Conservation (phyloP, 106 monocot species). For the Allium cepa region DNA sequence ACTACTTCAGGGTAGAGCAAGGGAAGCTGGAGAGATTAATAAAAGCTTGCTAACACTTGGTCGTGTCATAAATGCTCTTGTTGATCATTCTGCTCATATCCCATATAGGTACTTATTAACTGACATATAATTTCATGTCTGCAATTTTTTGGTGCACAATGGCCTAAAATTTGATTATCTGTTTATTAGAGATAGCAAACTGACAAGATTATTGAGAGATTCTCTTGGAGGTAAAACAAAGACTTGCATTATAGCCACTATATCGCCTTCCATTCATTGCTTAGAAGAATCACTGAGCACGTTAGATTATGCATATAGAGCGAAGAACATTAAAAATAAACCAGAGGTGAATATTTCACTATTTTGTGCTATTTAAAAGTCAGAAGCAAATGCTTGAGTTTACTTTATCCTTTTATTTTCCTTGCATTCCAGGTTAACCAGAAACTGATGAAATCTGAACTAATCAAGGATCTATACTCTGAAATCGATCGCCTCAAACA, state of each 20-base stretch:
- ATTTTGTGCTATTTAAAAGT: background rate
- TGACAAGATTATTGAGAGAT: constrained; percentile 88
- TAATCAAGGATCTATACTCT: constrained; percentile 76
- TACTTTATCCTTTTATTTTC: background rate
- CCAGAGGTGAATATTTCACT: constrained; percentile 48
- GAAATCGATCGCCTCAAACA: constrained; percentile 92
- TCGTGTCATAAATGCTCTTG: constrained; percentile 92
- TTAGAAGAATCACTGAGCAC: constrained; percentile 89
- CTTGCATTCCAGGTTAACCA: constrained; percentile 64
- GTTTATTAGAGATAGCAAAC: constrained; percentile 74
- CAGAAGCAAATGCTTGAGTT: background rate
- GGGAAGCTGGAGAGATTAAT: constrained; percentile 97
- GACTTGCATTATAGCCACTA: constrained; percentile 92
- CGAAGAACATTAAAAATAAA: constrained; percentile 87
- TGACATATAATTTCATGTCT: background rate
- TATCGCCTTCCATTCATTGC: constrained; percentile 82
- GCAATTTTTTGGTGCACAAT: background rate
- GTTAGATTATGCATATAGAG: constrained; percentile 87
- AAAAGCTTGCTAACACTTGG: constrained; percentile 97
- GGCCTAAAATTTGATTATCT: background rate
- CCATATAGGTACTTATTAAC: constrained; percentile 57
- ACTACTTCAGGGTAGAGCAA: constrained; percentile 76
- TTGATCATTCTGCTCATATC: constrained; percentile 89
- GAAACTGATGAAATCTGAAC: constrained; percentile 84
- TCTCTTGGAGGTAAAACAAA: constrained; percentile 94